phyloP scores from a whole-genome alignment of 1,284 basidiomycete species.

The Leccinum laetum region DNA sequence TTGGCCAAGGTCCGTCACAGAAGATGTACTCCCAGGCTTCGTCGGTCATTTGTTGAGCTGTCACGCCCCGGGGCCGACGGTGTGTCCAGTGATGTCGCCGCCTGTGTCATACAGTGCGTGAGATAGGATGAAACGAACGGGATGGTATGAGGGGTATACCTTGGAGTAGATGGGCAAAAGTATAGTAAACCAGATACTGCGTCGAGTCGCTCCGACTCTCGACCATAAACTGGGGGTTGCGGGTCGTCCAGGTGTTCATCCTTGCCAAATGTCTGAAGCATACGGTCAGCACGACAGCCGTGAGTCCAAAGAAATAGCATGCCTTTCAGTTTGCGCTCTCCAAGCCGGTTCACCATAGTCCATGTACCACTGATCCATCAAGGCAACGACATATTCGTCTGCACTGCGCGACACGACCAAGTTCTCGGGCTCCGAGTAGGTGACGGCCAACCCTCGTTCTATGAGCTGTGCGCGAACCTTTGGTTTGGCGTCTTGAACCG shows the following conservation, averaged over 20 bases:
- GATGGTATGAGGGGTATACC: constrained; percentile 43
- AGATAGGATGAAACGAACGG: not conserved
- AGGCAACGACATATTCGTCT: constrained; percentile 97
- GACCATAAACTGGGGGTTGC: constrained; percentile 83
- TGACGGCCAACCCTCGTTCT: constrained; percentile 74
- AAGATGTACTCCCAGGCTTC: constrained; percentile 98
- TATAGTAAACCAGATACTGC: constrained; percentile 99
- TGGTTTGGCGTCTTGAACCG: constrained; percentile 89
- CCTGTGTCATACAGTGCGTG: not conserved
- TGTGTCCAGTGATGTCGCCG: too few relatives aligned
- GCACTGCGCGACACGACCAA: constrained; percentile 87
- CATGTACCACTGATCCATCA: constrained; percentile 99
- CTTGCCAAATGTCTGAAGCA: constrained; percentile 67
- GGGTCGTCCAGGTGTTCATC: constrained; percentile 89
- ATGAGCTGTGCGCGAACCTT: constrained; percentile 91
- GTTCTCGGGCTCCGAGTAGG: constrained; percentile 97
- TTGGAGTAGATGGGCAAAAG: constrained; percentile 88
- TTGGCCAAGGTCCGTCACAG: constrained; percentile 61
- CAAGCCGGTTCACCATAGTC: constrained; percentile 59
- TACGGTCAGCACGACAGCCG: not conserved
- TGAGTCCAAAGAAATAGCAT: constrained; percentile 39
- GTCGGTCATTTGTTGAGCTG: constrained; percentile 93
- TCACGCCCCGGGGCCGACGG: constrained; percentile 48
- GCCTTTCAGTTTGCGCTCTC: constrained; percentile 90
- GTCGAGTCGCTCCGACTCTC: constrained; percentile 98